Conservation (phyloP, 2,329 filamentous ascomycete genomes). For the Colletotrichum eremochloae region DNA sequence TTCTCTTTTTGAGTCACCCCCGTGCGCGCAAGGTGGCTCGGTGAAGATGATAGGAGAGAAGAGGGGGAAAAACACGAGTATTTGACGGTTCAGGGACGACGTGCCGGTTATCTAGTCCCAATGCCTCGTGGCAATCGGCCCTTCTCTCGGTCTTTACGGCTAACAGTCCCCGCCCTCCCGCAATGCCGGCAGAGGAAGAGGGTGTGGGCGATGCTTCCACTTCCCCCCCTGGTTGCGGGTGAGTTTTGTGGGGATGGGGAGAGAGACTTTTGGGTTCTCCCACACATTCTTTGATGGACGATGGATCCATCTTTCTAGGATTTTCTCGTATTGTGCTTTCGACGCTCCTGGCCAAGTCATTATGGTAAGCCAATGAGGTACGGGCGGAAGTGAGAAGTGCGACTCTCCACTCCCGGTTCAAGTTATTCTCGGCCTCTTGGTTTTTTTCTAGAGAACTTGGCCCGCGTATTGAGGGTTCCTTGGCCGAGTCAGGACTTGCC, state of each 20-base stretch:
- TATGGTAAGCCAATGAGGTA: neutral
- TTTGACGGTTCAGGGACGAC: slow-evolving; percentile 17
- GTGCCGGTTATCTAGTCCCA: slow-evolving; percentile 39
- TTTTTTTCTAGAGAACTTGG: neutral
- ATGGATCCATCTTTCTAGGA: neutral
- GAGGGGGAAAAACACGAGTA: neutral
- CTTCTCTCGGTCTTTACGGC: slow-evolving; percentile 41
- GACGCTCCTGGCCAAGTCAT: neutral
- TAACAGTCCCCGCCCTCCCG: slow-evolving; percentile 20
- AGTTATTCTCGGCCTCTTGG: neutral
- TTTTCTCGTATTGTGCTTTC: neutral
- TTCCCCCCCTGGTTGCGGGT: slow-evolving; percentile 7
- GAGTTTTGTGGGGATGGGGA: slow-evolving; percentile 9
- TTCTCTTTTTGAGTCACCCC: neutral
- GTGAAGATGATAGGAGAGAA: neutral
- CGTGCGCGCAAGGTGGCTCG: neutral
- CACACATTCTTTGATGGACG: neutral
- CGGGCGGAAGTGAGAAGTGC: neutral
- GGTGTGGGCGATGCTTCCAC: slow-evolving; percentile 10
- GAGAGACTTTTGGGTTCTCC: neutral
- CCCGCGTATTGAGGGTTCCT: neutral
- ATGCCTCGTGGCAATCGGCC: slow-evolving; percentile 37
- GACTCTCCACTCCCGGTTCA: neutral
- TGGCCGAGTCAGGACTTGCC: neutral
- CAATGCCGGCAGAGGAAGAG: slow-evolving; percentile 33